Base-by-base conservation (phyloP, 352 stramenopile species). In the Pythium rhizo-oryzae region DNA sequence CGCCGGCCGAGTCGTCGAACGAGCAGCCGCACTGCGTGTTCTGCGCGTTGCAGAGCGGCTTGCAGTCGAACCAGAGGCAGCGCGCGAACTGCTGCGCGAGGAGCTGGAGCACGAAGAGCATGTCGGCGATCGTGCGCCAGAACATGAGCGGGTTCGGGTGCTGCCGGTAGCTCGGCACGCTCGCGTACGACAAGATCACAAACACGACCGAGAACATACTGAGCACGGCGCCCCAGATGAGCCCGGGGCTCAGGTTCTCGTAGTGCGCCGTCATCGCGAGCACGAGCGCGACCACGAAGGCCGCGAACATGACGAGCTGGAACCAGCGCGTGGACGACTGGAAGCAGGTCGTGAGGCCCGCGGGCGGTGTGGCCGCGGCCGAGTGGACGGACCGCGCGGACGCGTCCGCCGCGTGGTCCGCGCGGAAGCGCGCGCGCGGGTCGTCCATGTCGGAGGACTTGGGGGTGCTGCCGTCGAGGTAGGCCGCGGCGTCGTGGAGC, bases 91-190 rank as follows among this genome's bases (percentile, higher is more conserved):
- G 85, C 65, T 95, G 85, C 54, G 83, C 78, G 58, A 95, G 68
- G 2, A 96, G 70, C 68, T 93, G 87, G 37, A 94, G 68, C 66
- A 94, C 87, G 67, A 95, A 95, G 21, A 94, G 76, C 19, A 82
- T 81, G 71, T 96, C 89, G 24, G 85, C 85, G 66, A 96, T 94
- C 18, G 87, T 92, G 53, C 87, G 84, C 85, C 86, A 96, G 66
- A 96, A 96, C 28, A 96, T 86, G 54, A 96, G 84, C 67, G 89
- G 87, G 57, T 96, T 96, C 28, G 89, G 89, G 61, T 96, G 89
- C 64, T 94, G 87, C 0, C 89, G 80, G 70, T 93, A 94, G 56
- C 79, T 82, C 4, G 81, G 84, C 24, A 94, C 86, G 63, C 85
- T 93, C 16, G 74, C 80, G 69, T 94, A 96, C 64, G 80, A 91